A percentile compares a stretch with the other conserved stretches of the same genome.
phyloP scores from a whole-genome alignment of 768 basidiomycete species.

The Phlebiopsis flavidoalba region DNA sequence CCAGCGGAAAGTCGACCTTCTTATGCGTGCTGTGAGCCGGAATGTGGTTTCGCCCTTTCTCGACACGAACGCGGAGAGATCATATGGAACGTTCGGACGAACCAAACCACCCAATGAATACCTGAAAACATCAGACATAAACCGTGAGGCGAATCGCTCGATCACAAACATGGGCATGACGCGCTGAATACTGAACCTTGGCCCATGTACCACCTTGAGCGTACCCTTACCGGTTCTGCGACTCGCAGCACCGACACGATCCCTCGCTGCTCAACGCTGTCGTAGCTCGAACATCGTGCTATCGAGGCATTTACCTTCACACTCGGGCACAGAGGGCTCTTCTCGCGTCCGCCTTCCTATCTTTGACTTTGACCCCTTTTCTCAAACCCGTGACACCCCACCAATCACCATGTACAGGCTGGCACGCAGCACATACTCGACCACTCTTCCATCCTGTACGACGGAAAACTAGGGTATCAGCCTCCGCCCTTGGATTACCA shows the following conservation, averaged over 20 bases:
- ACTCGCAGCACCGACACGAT: slow-evolving; percentile 59
- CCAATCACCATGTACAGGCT: slow-evolving; percentile 33
- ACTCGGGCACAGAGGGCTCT: slow-evolving; percentile 17
- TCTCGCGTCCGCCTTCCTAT: slow-evolving; percentile 21
- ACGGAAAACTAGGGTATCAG: background rate
- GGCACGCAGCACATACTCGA: slow-evolving; percentile 43
- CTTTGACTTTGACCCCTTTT: no score
- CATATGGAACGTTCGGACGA: slow-evolving; percentile 82
- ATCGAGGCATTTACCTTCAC: slow-evolving; percentile 43
- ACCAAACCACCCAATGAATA: slow-evolving; percentile 87
- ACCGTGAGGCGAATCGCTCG: background rate
- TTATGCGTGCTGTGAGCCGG: slow-evolving; percentile 46
- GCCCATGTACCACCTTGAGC: slow-evolving; percentile 70
- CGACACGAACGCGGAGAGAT: slow-evolving; percentile 35
- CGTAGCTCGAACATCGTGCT: slow-evolving; percentile 34
- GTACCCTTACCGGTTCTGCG: slow-evolving; percentile 60
- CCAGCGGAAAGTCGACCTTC: slow-evolving; percentile 76
- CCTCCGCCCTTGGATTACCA: background rate
- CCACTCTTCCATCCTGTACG: slow-evolving; percentile 35
- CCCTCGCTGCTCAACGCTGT: slow-evolving; percentile 21
- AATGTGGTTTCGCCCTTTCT: slow-evolving; percentile 31
- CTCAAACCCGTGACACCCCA: slow-evolving; percentile 41
- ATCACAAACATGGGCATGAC: no score
- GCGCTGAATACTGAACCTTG: slow-evolving; percentile 40
- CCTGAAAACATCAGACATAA: slow-evolving; percentile 32